phyloP scores from a whole-genome alignment of 2,329 filamentous ascomycete genomes.

The Ophiostoma ips region DNA sequence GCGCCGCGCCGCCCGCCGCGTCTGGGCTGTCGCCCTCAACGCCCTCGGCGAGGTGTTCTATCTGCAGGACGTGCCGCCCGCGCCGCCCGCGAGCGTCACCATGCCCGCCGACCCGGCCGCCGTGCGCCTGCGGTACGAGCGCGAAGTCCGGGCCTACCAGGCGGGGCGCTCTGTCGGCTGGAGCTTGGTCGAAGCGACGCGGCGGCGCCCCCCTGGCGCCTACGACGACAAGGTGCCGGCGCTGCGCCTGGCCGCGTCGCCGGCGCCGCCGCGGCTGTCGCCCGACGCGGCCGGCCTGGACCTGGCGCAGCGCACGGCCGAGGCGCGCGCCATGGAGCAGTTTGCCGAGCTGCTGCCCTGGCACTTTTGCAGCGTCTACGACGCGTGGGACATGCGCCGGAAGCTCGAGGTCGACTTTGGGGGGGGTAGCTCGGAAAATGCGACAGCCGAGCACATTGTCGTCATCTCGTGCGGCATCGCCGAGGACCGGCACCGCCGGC shows the following conservation, averaged over 20 bases:
- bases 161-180: conserved; percentile 68
- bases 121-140: not conserved
- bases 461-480: conserved; percentile 52
- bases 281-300: conserved; percentile 58
- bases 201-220: conserved; percentile 50
- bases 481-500: conserved; percentile 18
- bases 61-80: conserved; percentile 51
- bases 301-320: conserved; percentile 55
- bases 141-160: conserved; percentile 59
- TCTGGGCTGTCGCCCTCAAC: conserved; percentile 91
- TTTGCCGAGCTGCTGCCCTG: conserved; percentile 60
- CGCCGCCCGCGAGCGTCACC: conserved; percentile 24
- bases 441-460: conserved; percentile 63
- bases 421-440: conserved; percentile 42
- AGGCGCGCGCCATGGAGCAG: conserved; percentile 69
- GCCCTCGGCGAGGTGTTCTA: conserved; percentile 87
- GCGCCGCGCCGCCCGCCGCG: conserved; percentile 53
- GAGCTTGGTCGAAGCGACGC: conserved; percentile 66
- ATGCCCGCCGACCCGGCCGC: not conserved
- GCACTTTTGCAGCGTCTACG: conserved; percentile 63
- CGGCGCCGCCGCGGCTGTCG: conserved; percentile 53
- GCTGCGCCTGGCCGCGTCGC: conserved; percentile 59
- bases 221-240: conserved; percentile 40
- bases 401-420: conserved; percentile 81
- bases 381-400: conserved; percentile 86